Conservation (phyloP, 257 asterid genomes). For the Nicotiana otophora region DNA sequence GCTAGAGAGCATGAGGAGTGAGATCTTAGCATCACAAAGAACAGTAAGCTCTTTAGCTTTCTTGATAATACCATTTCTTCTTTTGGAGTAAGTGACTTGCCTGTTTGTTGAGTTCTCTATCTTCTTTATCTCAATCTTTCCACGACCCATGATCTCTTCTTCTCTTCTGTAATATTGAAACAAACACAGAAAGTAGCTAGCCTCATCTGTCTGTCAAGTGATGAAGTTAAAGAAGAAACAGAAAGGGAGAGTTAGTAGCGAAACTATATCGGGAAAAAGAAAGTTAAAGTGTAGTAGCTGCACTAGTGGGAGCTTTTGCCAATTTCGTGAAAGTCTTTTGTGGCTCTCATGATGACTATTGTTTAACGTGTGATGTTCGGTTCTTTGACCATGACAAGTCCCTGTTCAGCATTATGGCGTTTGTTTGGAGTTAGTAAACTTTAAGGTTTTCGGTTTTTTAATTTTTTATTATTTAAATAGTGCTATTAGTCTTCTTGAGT, state of each 20-base stretch:
- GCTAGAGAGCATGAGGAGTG: constrained; percentile 41
- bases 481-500: too few species aligned
- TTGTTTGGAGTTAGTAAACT: not conserved
- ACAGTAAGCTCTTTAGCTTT: constrained; percentile 52
- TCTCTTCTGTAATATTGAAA: not conserved
- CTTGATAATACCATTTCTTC: constrained; percentile 53
- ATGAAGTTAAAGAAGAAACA: not conserved
- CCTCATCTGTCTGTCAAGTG: not conserved
- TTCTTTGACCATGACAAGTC: constrained; percentile 26
- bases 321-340: constrained; percentile 17
- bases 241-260: not conserved
- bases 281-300: constrained; percentile 16
- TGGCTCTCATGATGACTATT: constrained; percentile 2
- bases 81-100: constrained; percentile 47
- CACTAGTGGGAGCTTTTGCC: constrained; percentile 17
- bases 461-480: too few species aligned
- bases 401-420: not conserved
- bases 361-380: constrained; percentile 25
- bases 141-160: constrained; percentile 25
- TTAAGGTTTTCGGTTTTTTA: not conserved
- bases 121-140: constrained; percentile 47
- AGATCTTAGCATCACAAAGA: constrained; percentile 59
- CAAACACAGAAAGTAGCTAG: not conserved
- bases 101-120: constrained; percentile 44
- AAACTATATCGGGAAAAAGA: constrained; percentile 26